Conservation (phyloP, 2,329 filamentous ascomycete species). For the Neoascochyta sp. region DNA sequence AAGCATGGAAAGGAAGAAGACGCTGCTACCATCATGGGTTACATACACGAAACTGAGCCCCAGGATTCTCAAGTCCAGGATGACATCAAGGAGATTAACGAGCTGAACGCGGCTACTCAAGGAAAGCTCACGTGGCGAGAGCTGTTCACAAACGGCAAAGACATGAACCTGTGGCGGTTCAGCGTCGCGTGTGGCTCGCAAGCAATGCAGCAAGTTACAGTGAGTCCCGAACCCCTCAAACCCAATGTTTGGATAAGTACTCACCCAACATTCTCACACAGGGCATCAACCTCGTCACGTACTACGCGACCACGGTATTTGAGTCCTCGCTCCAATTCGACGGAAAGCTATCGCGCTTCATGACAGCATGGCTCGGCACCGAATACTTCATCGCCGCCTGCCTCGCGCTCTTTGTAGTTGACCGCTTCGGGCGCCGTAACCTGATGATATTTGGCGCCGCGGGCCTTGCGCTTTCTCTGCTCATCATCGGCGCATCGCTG, state of each 20-base stretch:
- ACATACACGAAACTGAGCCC: not conserved
- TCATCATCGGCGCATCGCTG: slow-evolving; percentile 1
- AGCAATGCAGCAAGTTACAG: slow-evolving; percentile 1
- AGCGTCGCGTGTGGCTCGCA: slow-evolving; percentile 30
- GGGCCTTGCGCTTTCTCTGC: slow-evolving; percentile 22
- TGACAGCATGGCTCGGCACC: slow-evolving; percentile 18
- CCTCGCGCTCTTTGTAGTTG: slow-evolving; percentile 64
- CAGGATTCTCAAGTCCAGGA: not conserved
- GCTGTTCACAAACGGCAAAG: slow-evolving; percentile 1
- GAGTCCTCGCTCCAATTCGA: slow-evolving; percentile 1
- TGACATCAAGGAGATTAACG: not conserved
- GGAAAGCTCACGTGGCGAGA: not conserved
- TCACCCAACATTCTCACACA: not conserved
- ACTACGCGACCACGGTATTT: slow-evolving; percentile 3
- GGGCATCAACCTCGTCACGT: slow-evolving; percentile 14
- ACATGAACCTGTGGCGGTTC: slow-evolving; percentile 1
- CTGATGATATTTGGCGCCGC: slow-evolving; percentile 52
- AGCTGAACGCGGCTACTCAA: not conserved
- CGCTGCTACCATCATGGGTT: not conserved
- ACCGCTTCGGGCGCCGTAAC: slow-evolving; percentile 63
- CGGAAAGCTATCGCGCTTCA: slow-evolving; percentile 21
- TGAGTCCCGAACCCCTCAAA: not conserved
- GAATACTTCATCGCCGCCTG: slow-evolving; percentile 56
- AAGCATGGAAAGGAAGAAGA: slow-evolving; percentile 38
- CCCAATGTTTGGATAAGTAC: too few relatives aligned